These are phyloP conservation scores for Speleostelium caveatum DNA, from an alignment of 78 protist species.

Conservation along the genomic window DNA sequence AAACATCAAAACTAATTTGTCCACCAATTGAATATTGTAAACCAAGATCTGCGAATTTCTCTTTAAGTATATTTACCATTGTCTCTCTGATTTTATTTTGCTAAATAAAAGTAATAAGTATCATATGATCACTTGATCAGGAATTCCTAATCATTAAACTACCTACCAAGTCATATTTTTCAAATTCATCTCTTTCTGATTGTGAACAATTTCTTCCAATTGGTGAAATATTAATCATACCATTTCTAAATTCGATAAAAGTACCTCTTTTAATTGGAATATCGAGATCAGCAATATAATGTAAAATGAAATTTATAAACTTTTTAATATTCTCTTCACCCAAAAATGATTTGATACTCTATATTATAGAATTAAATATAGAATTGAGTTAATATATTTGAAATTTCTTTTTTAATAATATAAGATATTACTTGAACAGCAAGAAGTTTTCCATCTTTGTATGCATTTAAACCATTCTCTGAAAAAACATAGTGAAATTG, in stretches of 20 bases:
- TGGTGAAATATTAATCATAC: slow-evolving; percentile 99
- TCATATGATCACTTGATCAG: not conserved
- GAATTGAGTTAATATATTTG: not conserved
- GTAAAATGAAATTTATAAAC: slow-evolving; percentile 89
- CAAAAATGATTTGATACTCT: slow-evolving; percentile 80
- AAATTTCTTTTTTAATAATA: not conserved
- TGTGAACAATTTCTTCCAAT: slow-evolving; percentile 99
- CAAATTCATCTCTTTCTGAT: slow-evolving; percentile 96
- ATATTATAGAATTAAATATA: not conserved
- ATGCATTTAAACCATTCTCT: slow-evolving; percentile 98
- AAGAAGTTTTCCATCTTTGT: slow-evolving; percentile 85
- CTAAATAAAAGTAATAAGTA: slow-evolving; percentile 7
- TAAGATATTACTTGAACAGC: slow-evolving; percentile 48
- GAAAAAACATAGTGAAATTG: slow-evolving; percentile 94
- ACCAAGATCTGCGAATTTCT: slow-evolving; percentile 85
- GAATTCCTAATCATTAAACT: not conserved
- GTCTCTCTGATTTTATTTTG: slow-evolving; percentile 88
- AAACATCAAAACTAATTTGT: slow-evolving; percentile 98
- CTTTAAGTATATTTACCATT: slow-evolving; percentile 84
- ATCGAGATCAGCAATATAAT: slow-evolving; percentile 90
- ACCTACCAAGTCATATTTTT: slow-evolving; percentile 88
- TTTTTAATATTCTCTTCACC: slow-evolving; percentile 92
- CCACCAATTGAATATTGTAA: slow-evolving; percentile 98
- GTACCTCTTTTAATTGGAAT: slow-evolving; percentile 97
- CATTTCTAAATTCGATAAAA: slow-evolving; percentile 98